Percentiles rank a stretch among this genome's conserved stretches.
phyloP scores from a whole-genome alignment of 148 eudicot genomes.

The Cornus suecica region DNA sequence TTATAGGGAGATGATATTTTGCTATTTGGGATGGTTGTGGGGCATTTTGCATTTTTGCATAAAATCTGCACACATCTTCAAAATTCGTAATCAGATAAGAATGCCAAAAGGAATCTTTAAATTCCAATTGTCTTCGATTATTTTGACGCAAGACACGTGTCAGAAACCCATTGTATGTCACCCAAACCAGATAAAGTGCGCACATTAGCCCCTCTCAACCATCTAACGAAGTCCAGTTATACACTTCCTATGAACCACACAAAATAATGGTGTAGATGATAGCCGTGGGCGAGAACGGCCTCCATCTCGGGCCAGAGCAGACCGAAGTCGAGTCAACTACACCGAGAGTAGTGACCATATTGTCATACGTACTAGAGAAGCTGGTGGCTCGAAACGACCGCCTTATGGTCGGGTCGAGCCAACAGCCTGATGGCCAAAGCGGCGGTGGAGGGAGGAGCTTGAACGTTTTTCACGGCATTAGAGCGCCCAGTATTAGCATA shows the following conservation, averaged over 20 bases:
- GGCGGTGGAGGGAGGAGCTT: conserved; percentile 39
- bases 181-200: conserved; percentile 19
- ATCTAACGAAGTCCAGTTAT: neutral
- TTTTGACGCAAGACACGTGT: conserved; percentile 16
- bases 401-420: conserved; percentile 19
- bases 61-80: no score
- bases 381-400: conserved; percentile 68
- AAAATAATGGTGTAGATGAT: conserved; percentile 21
- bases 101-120: no score
- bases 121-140: no score
- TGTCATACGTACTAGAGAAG: conserved; percentile 59
- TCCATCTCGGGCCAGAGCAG: conserved; percentile 20
- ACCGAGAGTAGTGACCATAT: conserved; percentile 62
- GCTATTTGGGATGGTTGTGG: no score
- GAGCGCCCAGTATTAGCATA: conserved; percentile 75
- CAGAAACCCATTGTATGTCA: conserved; percentile 10
- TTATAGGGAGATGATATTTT: no score
- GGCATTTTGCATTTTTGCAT: no score
- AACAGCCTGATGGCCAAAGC: conserved; percentile 4
- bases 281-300: conserved; percentile 19
- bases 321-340: conserved; percentile 31
- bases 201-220: neutral
- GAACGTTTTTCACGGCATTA: conserved; percentile 71
- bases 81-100: no score
- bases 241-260: conserved; percentile 2